A percentile compares a stretch with the other conserved stretches of the same genome.
Conservation (phyloP, 306 rosid species). For the Casuarina cunninghamiana region DNA sequence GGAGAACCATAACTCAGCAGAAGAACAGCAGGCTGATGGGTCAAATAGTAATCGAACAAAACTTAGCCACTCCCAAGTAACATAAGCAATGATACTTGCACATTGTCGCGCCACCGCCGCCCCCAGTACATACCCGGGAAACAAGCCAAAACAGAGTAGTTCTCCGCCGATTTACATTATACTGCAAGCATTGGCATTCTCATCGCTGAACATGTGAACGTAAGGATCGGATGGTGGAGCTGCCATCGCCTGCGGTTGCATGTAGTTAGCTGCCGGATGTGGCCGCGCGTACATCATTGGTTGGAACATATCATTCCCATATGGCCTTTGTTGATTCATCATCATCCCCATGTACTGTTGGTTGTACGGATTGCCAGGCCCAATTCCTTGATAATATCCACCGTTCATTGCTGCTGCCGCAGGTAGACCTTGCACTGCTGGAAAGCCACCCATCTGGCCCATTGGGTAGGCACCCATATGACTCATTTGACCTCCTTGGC, state of each 20-base stretch:
- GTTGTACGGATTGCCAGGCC: constrained; percentile 43
- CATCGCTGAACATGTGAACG: constrained; percentile 72
- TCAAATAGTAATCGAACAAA: neutral
- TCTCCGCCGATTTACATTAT: constrained; percentile 56
- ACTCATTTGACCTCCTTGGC: constrained; percentile 32
- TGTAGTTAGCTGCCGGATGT: constrained; percentile 47
- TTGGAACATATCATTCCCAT: constrained; percentile 67
- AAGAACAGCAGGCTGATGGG: neutral
- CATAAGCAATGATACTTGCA: constrained; percentile 36
- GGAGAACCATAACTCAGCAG: neutral
- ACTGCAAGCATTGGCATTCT: constrained; percentile 77
- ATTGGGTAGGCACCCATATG: constrained; percentile 36
- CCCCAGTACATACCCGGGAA: constrained; percentile 30
- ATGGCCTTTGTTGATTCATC: constrained; percentile 75
- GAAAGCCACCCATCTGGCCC: constrained; percentile 56
- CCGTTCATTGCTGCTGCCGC: constrained; percentile 51
- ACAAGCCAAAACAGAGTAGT: constrained; percentile 14
- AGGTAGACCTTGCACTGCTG: constrained; percentile 86
- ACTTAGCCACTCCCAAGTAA: neutral
- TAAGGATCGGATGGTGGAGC: constrained; percentile 55
- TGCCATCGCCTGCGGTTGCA: constrained; percentile 52
- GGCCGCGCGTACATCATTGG: constrained; percentile 70
- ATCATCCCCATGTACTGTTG: constrained; percentile 87
- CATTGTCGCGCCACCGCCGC: constrained; percentile 33
- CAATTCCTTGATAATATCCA: constrained; percentile 72